Evolutionary conservation across 306 rosid species (phyloP), one percentile per base, ranked within the genome.

Genomic region (Sphenostylis stenocarpa): DNA sequence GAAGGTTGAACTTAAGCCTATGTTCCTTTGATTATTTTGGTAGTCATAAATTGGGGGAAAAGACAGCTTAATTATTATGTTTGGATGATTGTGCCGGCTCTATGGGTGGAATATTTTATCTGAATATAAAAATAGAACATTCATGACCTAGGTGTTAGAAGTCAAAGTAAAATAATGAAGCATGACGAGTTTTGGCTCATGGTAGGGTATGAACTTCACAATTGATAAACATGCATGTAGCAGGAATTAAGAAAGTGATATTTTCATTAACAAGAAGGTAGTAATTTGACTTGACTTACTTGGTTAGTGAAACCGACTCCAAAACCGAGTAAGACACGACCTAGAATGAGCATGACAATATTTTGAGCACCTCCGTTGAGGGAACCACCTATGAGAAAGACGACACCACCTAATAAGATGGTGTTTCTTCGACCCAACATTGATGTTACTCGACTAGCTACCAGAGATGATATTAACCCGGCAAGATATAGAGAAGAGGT

Each of bases 301-400:
- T 93, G 96, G 70, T 85, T 87, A 3, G 96, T 89, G 78, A 93
- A 91, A 26, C 96, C 96, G 7, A 91, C 88, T 1, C 91, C 98
- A 14, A 93, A 61, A 0, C 96, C 96, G 2, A 93, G 92, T 77
- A 91, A 49, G 44, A 93, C 56, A 13, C 98, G 96, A 15, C 96
- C 98, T 13, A 89, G 28, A 51, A 90, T 89, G 73, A 90, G 91
- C 96, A 93, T 90, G 6, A 72, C 80, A 45, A 90, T 67, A 66
- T 90, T 89, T 47, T 53, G 78, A 12, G 97, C 91, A 12, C 81
- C 90, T 5, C 93, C 98, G 12, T 89, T 89, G 53, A 89, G 55
- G 34, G 83, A 85, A 20, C 87, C 86, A 0, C 97, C 98, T 0
- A 36, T 70, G 11, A 91, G 81, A 67, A 91, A 91, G 29, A 80